Evolutionary conservation across 106 monocot genomes (phyloP), one percentile per base, ranked within the genome.

Genomic region (Allium sativum): DNA sequence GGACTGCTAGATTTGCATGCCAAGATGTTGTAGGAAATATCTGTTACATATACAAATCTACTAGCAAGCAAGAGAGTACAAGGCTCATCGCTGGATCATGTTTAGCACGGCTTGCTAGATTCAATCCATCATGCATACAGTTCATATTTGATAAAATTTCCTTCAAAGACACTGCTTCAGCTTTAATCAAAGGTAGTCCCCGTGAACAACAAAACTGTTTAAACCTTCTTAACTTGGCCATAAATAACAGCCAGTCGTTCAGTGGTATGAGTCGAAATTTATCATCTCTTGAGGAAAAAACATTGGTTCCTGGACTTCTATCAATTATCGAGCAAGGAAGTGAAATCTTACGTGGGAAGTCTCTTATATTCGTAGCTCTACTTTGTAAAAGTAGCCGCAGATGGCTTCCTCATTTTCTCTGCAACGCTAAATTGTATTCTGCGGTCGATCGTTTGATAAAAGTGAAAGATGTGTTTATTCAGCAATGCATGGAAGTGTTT

Each of bases 41-140:
- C 45, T 84, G 82, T 68, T 88, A 88, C 69, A 98, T 98, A 55
- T 98, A 85, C 54, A 98, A 83, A 78, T 84, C 92, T 41, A 72
- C 78, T 42, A 82, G 82, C 16, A 98, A 98, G 68, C 98, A 85
- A 65, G 98, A 98, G 72, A 82, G 52, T 53, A 88, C 92, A 50
- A 82, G 84, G 65, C 65, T 92, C 21, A 81, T 82, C 65, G 98
- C 98, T 43, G 98, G 92, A 16, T 98, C 98, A 65, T 98, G 98
- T 74, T 78, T 98, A 66, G 87, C 81, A 11, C 77, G 98, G 6
- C 41, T 98, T 3, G 80, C 82, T 64, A 87, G 88, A 48, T 98
- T 92, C 71, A 76, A 67, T 66, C 82, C 88, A 64, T 65, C 65
- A 53, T 70, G 82, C 72, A 71, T 88, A 52, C 77, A 82, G 21